Percentiles rank a stretch among this genome's conserved stretches.
phyloP scores from a whole-genome alignment of 2,329 filamentous ascomycete genomes.

The Botrytis fabae region DNA sequence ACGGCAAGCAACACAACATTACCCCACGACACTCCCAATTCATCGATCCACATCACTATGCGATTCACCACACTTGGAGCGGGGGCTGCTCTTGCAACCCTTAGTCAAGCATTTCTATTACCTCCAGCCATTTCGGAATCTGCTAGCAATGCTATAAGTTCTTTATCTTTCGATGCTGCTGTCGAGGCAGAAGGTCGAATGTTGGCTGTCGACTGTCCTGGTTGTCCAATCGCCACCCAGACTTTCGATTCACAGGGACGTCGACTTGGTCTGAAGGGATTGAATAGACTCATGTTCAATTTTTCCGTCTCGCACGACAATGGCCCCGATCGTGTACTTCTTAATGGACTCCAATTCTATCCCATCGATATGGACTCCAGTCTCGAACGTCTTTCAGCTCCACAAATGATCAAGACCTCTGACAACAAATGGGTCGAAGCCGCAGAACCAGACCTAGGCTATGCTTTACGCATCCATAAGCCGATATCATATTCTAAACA shows the following conservation, averaged over 20 bases:
- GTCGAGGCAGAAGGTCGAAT: slow-evolving; percentile 43
- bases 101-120: slow-evolving; percentile 52
- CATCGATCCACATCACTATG: slow-evolving; percentile 30
- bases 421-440: slow-evolving; percentile 34
- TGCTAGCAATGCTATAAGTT: slow-evolving; percentile 47
- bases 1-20: background rate
- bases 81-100: slow-evolving; percentile 29
- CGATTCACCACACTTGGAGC: slow-evolving; percentile 30
- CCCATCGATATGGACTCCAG: slow-evolving; percentile 42
- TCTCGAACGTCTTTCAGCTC: slow-evolving; percentile 49
- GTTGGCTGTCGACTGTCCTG: slow-evolving; percentile 54
- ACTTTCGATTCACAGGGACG: slow-evolving; percentile 35
- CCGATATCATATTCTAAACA: slow-evolving; percentile 51
- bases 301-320: slow-evolving; percentile 52
- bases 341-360: slow-evolving; percentile 64
- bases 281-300: slow-evolving; percentile 50
- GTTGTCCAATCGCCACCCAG: slow-evolving; percentile 49
- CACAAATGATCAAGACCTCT: slow-evolving; percentile 46
- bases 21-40: slow-evolving; percentile 8
- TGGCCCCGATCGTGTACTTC: slow-evolving; percentile 49
- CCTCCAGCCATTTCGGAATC: slow-evolving; percentile 51
- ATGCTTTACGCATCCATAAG: slow-evolving; percentile 38
- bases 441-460: slow-evolving; percentile 35
- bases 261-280: slow-evolving; percentile 31
- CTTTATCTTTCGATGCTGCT: slow-evolving; percentile 45